These are phyloP conservation scores for Aureobasidium leucospermi DNA, from an alignment of 2,329 filamentous ascomycete species.

Conservation along the genomic window DNA sequence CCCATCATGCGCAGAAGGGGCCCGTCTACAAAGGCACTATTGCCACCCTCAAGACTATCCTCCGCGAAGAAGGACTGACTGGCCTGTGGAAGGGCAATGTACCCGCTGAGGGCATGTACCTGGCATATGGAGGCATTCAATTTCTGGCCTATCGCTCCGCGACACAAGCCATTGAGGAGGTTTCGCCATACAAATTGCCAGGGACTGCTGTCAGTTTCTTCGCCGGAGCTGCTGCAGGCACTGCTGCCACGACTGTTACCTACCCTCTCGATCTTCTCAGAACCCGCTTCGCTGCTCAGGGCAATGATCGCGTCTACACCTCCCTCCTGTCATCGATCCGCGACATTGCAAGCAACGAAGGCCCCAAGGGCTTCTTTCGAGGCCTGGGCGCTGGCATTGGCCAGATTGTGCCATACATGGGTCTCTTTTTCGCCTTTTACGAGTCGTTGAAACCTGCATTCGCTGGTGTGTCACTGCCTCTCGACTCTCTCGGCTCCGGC, in stretches of 20 bases:
- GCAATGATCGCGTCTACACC: slow-evolving; percentile 67
- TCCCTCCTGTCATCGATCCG: slow-evolving; percentile 61
- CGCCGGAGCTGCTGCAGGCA: slow-evolving; percentile 75
- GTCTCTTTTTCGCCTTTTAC: slow-evolving; percentile 87
- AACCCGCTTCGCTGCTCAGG: slow-evolving; percentile 95
- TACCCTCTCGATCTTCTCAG: slow-evolving; percentile 91
- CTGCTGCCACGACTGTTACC: slow-evolving; percentile 70
- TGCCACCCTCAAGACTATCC: slow-evolving; percentile 60
- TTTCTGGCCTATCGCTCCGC: slow-evolving; percentile 80
- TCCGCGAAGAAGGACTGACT: slow-evolving; percentile 72
- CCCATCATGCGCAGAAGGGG: slow-evolving; percentile 27
- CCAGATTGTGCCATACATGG: slow-evolving; percentile 95
- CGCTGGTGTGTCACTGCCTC: slow-evolving; percentile 44
- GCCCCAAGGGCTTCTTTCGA: slow-evolving; percentile 73
- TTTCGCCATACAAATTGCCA: slow-evolving; percentile 47
- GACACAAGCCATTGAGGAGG: slow-evolving; percentile 57
- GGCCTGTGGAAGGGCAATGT: slow-evolving; percentile 97
- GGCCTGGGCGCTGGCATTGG: slow-evolving; percentile 73
- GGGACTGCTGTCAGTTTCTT: slow-evolving; percentile 71
- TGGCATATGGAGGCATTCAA: slow-evolving; percentile 82
- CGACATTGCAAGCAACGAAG: slow-evolving; percentile 71
- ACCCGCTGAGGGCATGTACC: slow-evolving; percentile 87
- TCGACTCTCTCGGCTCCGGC: slow-evolving; percentile 58
- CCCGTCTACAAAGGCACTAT: slow-evolving; percentile 66
- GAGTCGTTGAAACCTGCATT: slow-evolving; percentile 55